These are phyloP conservation scores for Dissoconium aciculare DNA, from an alignment of 2,329 filamentous ascomycete genomes.

Conservation along the genomic window DNA sequence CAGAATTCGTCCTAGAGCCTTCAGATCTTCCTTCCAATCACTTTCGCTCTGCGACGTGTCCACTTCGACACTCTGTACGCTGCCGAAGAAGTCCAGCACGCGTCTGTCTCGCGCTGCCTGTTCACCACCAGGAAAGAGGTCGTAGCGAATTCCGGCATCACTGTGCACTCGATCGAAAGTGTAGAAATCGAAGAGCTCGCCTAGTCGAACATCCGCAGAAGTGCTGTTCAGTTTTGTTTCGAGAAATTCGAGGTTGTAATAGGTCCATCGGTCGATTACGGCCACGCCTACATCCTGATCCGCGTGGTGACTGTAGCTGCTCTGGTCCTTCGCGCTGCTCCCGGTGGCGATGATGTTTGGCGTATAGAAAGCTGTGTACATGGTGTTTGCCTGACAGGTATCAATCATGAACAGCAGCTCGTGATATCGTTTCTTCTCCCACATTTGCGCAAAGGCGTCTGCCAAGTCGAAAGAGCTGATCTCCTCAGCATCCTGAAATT, in stretches of 20 bases:
- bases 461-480: slow-evolving; percentile 93
- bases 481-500: slow-evolving; percentile 96
- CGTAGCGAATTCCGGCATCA: slow-evolving; percentile 80
- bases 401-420: slow-evolving; percentile 99
- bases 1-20: slow-evolving; percentile 50
- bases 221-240: slow-evolving; percentile 79
- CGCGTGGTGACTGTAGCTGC: slow-evolving; percentile 92
- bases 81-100: slow-evolving; percentile 95
- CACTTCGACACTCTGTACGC: slow-evolving; percentile 92
- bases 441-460: slow-evolving; percentile 98
- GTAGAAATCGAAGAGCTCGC: slow-evolving; percentile 91
- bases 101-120: slow-evolving; percentile 60
- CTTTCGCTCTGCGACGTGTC: slow-evolving; percentile 31
- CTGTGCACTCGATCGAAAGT: slow-evolving; percentile 91
- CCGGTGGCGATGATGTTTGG: slow-evolving; percentile 97
- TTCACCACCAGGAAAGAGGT: slow-evolving; percentile 80
- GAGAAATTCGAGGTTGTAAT: slow-evolving; percentile 94
- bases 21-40: slow-evolving; percentile 51
- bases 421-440: slow-evolving; percentile 98
- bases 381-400: slow-evolving; percentile 97
- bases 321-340: slow-evolving; percentile 90
- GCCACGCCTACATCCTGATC: slow-evolving; percentile 96
- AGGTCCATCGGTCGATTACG: slow-evolving; percentile 96
- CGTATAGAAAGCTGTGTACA: slow-evolving; percentile 97
- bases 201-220: slow-evolving; percentile 74